Evolutionary conservation across 495 filamentous ascomycete species (phyloP), one percentile per base, ranked within the genome.

Genomic region (Sabuloglossum arenarium): DNA sequence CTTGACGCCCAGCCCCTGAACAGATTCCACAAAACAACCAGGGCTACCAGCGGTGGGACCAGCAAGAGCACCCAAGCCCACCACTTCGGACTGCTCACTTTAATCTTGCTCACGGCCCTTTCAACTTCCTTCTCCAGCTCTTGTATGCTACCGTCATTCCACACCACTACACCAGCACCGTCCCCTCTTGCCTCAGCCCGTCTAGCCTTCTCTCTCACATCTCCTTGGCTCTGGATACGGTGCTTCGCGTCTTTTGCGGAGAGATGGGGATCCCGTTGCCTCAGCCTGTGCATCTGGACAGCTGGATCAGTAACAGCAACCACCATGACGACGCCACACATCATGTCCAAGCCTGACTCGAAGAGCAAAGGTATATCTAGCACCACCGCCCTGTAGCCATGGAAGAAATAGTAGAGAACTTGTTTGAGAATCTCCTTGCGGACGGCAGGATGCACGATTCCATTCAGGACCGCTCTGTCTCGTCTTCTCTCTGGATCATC

Each of bases 341-440:
- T 74, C 25, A 77, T 59, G 62, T 98, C 91, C 71, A 94, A 79
- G 2, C 79, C 78, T 58, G 74, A 76, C 71, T 98, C 91, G 63
- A 93, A 96, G 19, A 98, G 76, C 42, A 98, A 69, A 46, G 91
- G 91, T 0, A 98, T 79, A 64, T 98, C 91, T 10, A 98, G 69
- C n/a, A 97, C 82, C 11, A 93, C 86, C 0, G 86, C 88, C 85
- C 89, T 85, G 56, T 78, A 59, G 1, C 90, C 89, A 1, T 63
- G 68, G 1, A 89, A 31, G 58, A 90, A 94, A 60, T 78, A 72
- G 25, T 68, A 66, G 19, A 83, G 57, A 16, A 93, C 73, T 3
- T 71, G 68, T 59, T 73, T 80, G 63, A 83, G 84, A 71, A 94
- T 86, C 63, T 80, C 86, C 65, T 68, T 72, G 27, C 85, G 70